These are phyloP conservation scores for Fusarium sp. DNA, from an alignment of 2,329 filamentous ascomycete species.

Conservation along the genomic window DNA sequence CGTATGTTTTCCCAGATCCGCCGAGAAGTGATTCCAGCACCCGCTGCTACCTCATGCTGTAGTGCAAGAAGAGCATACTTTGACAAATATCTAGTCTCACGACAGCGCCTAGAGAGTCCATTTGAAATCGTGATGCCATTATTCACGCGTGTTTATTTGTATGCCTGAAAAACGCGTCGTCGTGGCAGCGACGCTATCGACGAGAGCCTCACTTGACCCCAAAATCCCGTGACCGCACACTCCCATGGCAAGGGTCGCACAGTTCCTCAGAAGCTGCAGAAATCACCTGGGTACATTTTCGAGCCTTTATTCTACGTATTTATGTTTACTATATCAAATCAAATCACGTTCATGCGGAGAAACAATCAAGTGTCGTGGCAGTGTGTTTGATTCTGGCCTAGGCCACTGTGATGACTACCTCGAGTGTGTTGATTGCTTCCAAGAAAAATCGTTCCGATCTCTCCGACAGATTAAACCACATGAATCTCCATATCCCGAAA, in stretches of 20 bases:
- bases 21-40: background rate
- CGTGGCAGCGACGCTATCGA: background rate
- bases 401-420: background rate
- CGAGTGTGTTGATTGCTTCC: background rate
- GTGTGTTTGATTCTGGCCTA: background rate
- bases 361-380: background rate
- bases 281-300: background rate
- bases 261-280: background rate
- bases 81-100: background rate
- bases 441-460: background rate
- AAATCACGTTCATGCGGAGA: background rate
- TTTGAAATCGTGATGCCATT: background rate
- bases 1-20: background rate
- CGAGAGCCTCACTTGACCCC: background rate
- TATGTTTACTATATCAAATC: background rate
- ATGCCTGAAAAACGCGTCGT: background rate
- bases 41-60: background rate
- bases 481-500: conserved; percentile 8
- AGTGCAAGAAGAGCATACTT: background rate
- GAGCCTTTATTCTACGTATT: background rate
- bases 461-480: conserved; percentile 1
- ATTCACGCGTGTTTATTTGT: background rate
- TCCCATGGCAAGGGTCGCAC: background rate
- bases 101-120: background rate
- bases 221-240: background rate